A percentile compares a stretch with the other conserved stretches of the same genome.
Conservation (phyloP, 306 rosid genomes). For the Acacia confusa region DNA sequence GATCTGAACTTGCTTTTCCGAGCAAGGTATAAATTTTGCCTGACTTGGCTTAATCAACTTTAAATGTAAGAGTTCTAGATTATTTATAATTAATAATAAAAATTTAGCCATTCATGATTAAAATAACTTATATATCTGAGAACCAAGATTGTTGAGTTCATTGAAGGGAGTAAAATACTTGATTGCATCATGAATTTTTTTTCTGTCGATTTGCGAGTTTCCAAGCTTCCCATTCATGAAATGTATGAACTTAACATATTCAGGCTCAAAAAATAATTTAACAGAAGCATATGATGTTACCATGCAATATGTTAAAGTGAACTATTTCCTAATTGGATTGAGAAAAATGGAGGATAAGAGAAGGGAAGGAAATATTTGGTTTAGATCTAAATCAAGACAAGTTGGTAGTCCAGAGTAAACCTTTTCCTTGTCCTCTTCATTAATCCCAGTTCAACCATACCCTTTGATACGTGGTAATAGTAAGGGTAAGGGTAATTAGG, state of each 20-base stretch:
- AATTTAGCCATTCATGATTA: background rate
- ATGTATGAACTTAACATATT: background rate
- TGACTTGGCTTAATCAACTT: conserved; percentile 16
- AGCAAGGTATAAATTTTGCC: conserved; percentile 57
- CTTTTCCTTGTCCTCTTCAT: background rate
- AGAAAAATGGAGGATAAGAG: background rate
- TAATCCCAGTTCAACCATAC: background rate
- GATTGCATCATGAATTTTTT: background rate
- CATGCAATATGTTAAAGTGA: conserved; percentile 4
- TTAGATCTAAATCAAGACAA: background rate
- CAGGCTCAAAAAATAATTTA: background rate
- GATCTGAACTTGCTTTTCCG: conserved; percentile 85
- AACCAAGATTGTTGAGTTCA: background rate
- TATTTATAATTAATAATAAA: background rate
- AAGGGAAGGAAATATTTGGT: background rate
- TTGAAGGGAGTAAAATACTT: background rate
- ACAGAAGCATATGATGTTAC: conserved; percentile 1
- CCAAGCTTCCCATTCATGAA: background rate
- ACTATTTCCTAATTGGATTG: background rate
- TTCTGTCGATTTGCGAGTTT: background rate
- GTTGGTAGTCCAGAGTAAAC: background rate
- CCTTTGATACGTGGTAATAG: background rate
- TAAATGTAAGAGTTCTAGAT: conserved; percentile 11
- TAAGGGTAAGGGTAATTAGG: no score
- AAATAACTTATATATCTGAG: background rate